Evolutionary conservation across 2,329 filamentous ascomycete genomes (phyloP), one percentile per base, ranked within the genome.

Genomic region (Hyphodiscus sp.): DNA sequence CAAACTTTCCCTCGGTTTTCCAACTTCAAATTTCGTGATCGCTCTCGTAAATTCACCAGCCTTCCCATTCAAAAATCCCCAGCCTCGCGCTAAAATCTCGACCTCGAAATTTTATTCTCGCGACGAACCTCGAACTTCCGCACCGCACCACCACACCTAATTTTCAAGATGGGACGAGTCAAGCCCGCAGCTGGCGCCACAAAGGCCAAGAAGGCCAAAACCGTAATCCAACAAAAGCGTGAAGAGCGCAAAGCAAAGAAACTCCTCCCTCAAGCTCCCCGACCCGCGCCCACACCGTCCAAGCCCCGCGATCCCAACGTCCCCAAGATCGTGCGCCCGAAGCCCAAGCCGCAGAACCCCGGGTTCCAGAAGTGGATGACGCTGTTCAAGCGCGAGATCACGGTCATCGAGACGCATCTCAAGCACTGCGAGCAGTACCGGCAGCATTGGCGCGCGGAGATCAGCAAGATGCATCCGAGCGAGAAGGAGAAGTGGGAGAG

Each of bases 401-500:
- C 51, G 38, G 52, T 47, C 1, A 29, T 50, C 23, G 50, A 42
- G 30, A 47, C 56, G 16, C 29, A 50, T 47, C n/a, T 45, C 11
- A 38, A 38, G 16, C 33, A 38, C 16, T 38, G 11, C 11, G 33
- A 38, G 33, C 33, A n/a, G 16, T 38, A 15, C 11, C 11, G 33
- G 11, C 33, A 38, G 16, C 33, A 38, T 38, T 38, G 33, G 33
- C 33, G 55, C 29, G 54, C 58, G 45, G 51, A 49, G 47, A 16
- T 51, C 52, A 46, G 41, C 30, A 46, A 45, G 48, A 47, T 51
- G 52, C 53, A 45, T 1, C 54, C 53, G 38, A 46, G 49, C 47
- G 54, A 49, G 18, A 51, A 57, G 53, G 60, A 59, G 26, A 47
- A 48, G 23, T 38, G 20, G 20, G 46, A 53, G 43, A 63, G 58